A percentile compares a stretch with the other conserved stretches of the same genome.
Conservation (phyloP, 2,329 filamentous ascomycete species). For the Fusarium subglutinans region DNA sequence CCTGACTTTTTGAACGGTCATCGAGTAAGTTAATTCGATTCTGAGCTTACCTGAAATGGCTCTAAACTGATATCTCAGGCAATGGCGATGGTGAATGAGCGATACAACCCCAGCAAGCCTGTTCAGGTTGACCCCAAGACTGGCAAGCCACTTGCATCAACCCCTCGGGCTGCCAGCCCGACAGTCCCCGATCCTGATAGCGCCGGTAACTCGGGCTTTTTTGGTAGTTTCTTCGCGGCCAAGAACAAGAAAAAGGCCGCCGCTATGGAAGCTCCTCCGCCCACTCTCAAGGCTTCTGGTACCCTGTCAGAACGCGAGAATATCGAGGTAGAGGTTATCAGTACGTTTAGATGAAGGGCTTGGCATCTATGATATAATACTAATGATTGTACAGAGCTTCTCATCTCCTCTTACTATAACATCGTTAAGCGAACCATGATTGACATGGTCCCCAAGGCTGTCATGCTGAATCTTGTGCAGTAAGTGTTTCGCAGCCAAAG, state of each 20-base stretch:
- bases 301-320: slow-evolving; percentile 93
- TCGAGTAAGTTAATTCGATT: slow-evolving; percentile 64
- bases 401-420: slow-evolving; percentile 97
- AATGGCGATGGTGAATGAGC: slow-evolving; percentile 98
- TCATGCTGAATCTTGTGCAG: slow-evolving; percentile 97
- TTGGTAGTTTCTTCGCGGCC: slow-evolving; percentile 96
- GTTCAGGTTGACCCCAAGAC: slow-evolving; percentile 98
- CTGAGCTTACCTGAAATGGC: background rate
- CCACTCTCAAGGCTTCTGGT: slow-evolving; percentile 92
- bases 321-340: slow-evolving; percentile 98
- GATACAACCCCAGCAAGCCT: slow-evolving; percentile 82
- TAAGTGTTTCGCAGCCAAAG: slow-evolving; percentile 60
- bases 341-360: slow-evolving; percentile 61
- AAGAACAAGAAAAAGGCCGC: slow-evolving; percentile 99
- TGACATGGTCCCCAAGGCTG: slow-evolving; percentile 99
- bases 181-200: slow-evolving; percentile 65
- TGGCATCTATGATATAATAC: background rate
- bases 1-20: slow-evolving; percentile 98
- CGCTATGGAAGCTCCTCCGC: slow-evolving; percentile 96
- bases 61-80: slow-evolving; percentile 62
- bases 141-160: slow-evolving; percentile 82
- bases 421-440: slow-evolving; percentile 99
- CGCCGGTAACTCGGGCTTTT: slow-evolving; percentile 80
- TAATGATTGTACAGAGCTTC: slow-evolving; percentile 70
- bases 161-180: slow-evolving; percentile 80